phyloP scores from a whole-genome alignment of 2,329 filamentous ascomycete species.

The Cyphellophora europaea region DNA sequence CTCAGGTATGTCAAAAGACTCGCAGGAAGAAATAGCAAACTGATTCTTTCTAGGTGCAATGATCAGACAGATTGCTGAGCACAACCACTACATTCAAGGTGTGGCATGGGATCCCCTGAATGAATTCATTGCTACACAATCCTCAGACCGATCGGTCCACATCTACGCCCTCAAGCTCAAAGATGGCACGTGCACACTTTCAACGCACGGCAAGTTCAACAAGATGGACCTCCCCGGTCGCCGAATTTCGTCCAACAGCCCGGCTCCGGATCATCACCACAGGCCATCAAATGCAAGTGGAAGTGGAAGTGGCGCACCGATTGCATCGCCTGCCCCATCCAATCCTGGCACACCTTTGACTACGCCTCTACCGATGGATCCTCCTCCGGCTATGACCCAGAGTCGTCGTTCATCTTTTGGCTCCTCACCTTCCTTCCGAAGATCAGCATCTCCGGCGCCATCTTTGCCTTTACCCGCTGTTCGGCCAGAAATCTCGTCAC shows the following conservation, averaged over 20 bases:
- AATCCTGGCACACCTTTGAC: conserved; percentile 90
- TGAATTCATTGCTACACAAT: conserved; percentile 96
- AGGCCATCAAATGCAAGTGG: conserved; percentile 41
- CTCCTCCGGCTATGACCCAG: conserved; percentile 72
- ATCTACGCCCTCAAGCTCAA: conserved; percentile 96
- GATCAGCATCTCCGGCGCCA: conserved; percentile 86
- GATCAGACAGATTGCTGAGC: conserved; percentile 89
- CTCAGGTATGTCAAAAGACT: conserved; percentile 61
- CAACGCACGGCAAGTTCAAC: conserved; percentile 68
- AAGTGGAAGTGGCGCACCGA: conserved; percentile 37
- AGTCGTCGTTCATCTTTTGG: conserved; percentile 91
- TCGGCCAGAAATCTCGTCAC: conserved; percentile 84
- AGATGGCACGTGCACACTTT: conserved; percentile 84
- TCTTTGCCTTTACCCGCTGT: conserved; percentile 91
- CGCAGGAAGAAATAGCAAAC: background rate
- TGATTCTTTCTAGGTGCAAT: conserved; percentile 29
- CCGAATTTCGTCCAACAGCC: conserved; percentile 83
- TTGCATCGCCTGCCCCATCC: conserved; percentile 79
- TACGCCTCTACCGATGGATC: conserved; percentile 88
- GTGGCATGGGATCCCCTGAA: conserved; percentile 98
- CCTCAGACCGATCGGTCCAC: conserved; percentile 93
- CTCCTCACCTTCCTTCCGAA: conserved; percentile 63
- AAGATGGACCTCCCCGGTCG: conserved; percentile 91
- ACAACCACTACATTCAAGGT: conserved; percentile 96
- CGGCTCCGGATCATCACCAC: conserved; percentile 72